phyloP scores from a whole-genome alignment of 2,329 filamentous ascomycete genomes.

The Paraphoma sp. region DNA sequence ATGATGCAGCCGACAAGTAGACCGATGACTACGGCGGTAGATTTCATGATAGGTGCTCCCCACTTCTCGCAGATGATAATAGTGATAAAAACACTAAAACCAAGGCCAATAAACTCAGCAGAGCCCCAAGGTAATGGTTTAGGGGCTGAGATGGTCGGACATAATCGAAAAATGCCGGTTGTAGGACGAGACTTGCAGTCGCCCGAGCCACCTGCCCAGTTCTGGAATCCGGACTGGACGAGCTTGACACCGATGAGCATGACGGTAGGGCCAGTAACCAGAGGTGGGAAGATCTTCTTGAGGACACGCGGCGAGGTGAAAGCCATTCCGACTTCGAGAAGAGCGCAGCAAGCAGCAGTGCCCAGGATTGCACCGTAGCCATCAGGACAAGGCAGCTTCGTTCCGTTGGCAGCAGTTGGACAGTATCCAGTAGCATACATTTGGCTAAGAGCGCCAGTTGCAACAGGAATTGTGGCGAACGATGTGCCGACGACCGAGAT shows the following conservation, averaged over 20 bases:
- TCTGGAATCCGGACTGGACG: slow-evolving; percentile 73
- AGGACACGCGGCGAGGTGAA: slow-evolving; percentile 74
- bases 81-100: slow-evolving; percentile 79
- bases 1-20: slow-evolving; percentile 80
- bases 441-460: slow-evolving; percentile 73
- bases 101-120: slow-evolving; percentile 78
- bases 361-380: slow-evolving; percentile 79
- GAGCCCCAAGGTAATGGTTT: slow-evolving; percentile 78
- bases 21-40: slow-evolving; percentile 76
- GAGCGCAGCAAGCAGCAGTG: slow-evolving; percentile 59
- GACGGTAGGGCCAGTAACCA: slow-evolving; percentile 73
- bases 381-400: slow-evolving; percentile 74
- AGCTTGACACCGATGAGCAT: slow-evolving; percentile 76
- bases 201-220: slow-evolving; percentile 80
- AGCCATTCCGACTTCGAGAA: slow-evolving; percentile 74
- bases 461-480: slow-evolving; percentile 77
- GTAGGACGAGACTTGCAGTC: slow-evolving; percentile 55
- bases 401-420: slow-evolving; percentile 65
- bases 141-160: slow-evolving; percentile 68
- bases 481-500: slow-evolving; percentile 82
- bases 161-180: slow-evolving; percentile 66
- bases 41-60: slow-evolving; percentile 85
- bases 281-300: slow-evolving; percentile 77
- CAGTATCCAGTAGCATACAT: slow-evolving; percentile 80
- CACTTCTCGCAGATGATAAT: slow-evolving; percentile 84